Conservation (phyloP, 345 rosid genomes). For the Syzygium jambos region DNA sequence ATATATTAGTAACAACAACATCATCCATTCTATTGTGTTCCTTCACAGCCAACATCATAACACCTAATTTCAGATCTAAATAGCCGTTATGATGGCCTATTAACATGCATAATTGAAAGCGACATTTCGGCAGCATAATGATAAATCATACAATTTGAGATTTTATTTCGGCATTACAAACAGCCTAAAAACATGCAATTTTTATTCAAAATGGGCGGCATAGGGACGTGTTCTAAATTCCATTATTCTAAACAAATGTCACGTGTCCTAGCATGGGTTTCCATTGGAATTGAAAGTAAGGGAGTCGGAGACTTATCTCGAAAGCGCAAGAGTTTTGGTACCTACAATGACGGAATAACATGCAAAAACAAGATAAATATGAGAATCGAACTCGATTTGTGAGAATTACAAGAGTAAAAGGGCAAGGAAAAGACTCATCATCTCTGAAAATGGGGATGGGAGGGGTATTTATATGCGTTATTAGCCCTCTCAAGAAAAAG, state of each 20-base stretch:
- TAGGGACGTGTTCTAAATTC: neutral
- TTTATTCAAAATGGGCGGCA: too few species aligned
- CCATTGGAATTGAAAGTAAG: neutral
- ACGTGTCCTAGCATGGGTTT: neutral
- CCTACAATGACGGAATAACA: neutral
- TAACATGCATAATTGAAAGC: neutral
- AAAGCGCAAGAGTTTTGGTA: neutral
- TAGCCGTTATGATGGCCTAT: neutral
- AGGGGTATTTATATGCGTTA: too few species aligned
- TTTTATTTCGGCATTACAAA: too few species aligned
- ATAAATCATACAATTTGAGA: neutral
- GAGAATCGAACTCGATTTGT: neutral
- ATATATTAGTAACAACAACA: neutral
- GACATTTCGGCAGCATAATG: too few species aligned
- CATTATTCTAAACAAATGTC: too few species aligned
- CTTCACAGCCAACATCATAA: neutral
- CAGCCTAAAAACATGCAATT: neutral
- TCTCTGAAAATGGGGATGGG: neutral
- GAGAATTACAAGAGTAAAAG: too few species aligned
- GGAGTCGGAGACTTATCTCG: neutral
- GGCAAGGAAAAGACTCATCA: neutral
- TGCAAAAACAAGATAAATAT: neutral
- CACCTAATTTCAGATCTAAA: neutral
- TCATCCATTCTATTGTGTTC: neutral
- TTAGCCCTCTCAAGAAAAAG: neutral